Conservation (phyloP, 495 filamentous ascomycete genomes). For the Trichoderma gamsii region DNA sequence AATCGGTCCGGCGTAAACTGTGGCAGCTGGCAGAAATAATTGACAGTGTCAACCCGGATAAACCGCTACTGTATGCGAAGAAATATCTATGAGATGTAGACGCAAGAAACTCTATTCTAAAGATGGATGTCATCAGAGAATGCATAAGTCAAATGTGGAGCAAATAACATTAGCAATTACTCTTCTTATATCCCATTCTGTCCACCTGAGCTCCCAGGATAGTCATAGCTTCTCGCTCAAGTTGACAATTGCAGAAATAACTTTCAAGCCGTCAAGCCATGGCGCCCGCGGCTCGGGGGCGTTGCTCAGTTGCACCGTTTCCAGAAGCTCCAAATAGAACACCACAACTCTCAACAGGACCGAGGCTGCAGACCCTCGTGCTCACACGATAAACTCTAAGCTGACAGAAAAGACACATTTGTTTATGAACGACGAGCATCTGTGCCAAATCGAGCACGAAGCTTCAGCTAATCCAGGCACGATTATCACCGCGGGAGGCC, state of each 20-base stretch:
- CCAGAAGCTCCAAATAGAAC: background rate
- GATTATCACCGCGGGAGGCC: too few species aligned
- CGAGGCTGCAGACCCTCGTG: background rate
- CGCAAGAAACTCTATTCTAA: background rate
- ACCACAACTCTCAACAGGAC: background rate
- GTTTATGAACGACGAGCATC: background rate
- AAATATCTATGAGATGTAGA: background rate
- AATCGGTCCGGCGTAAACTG: background rate
- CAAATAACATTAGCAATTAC: background rate
- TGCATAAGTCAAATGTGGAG: background rate
- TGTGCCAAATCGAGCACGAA: background rate
- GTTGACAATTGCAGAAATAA: background rate
- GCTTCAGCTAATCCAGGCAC: too few species aligned
- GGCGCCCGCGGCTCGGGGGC: conserved; percentile 1
- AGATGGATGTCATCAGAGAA: background rate
- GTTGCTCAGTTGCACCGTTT: background rate
- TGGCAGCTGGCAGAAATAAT: background rate
- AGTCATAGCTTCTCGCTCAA: background rate
- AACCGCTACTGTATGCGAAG: background rate
- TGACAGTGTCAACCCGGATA: background rate
- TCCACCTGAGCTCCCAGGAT: background rate
- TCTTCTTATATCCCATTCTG: background rate
- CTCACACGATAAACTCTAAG: background rate
- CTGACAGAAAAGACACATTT: too few species aligned
- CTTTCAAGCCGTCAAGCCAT: background rate